Evolutionary conservation across 1,139 yeast species (phyloP).

Genomic region (Candida sanyaensis): DNA sequence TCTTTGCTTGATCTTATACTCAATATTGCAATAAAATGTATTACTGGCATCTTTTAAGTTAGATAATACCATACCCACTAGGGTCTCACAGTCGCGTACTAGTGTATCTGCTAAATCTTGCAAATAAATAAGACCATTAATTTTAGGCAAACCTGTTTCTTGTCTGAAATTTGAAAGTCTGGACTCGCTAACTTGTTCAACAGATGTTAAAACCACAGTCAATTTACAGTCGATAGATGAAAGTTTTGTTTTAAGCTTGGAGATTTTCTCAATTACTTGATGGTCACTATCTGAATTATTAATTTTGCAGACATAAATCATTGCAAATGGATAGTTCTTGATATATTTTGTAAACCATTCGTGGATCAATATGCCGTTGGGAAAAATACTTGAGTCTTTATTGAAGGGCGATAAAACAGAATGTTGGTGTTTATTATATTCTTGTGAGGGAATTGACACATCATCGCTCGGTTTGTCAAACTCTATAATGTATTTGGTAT

Average conservation of each 20-base stretch:
- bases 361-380: slow-evolving; percentile 41
- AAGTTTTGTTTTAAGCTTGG: slow-evolving; percentile 19
- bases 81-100: slow-evolving; percentile 30
- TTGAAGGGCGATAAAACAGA: slow-evolving; percentile 41
- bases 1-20: slow-evolving; percentile 35
- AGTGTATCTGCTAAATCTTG: slow-evolving; percentile 15
- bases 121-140: slow-evolving; percentile 32
- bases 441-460: slow-evolving; percentile 10
- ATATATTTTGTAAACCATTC: slow-evolving; percentile 42
- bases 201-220: slow-evolving; percentile 29
- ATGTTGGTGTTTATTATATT: slow-evolving; percentile 18
- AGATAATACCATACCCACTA: slow-evolving; percentile 31
- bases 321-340: slow-evolving; percentile 35
- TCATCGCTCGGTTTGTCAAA: slow-evolving; percentile 3
- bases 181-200: slow-evolving; percentile 15
- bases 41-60: slow-evolving; percentile 29
- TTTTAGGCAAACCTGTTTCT: slow-evolving; percentile 30
- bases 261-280: slow-evolving; percentile 16
- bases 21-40: slow-evolving; percentile 39
- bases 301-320: slow-evolving; percentile 24
- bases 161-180: slow-evolving; percentile 27
- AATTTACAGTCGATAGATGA: slow-evolving; percentile 24
- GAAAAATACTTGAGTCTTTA: slow-evolving; percentile 36
- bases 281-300: slow-evolving; percentile 19
- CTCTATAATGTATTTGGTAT: slow-evolving; percentile 31